Evolutionary conservation across 1,284 basidiomycete genomes (phyloP).

Genomic region (Pseudozyma tsukubaensis): DNA sequence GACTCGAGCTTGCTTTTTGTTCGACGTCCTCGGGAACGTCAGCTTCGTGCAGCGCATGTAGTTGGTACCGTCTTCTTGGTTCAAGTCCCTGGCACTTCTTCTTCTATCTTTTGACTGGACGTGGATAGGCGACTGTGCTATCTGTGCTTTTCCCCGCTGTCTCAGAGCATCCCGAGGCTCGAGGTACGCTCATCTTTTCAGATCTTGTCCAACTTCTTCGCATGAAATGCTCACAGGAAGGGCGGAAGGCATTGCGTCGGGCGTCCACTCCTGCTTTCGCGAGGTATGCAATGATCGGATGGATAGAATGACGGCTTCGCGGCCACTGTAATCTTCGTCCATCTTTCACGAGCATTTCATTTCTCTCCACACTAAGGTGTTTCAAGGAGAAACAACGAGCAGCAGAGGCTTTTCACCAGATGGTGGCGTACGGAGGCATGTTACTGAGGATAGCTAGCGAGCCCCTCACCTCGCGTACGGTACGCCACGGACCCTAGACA

Average conservation of each 20-base stretch:
- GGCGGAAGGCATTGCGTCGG: neutral
- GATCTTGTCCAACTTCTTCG: neutral
- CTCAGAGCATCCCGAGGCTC: neutral
- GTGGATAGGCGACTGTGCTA: neutral
- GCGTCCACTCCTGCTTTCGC: too few species aligned
- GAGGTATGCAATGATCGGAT: too few species aligned
- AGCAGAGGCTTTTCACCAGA: neutral
- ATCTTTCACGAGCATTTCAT: too few species aligned
- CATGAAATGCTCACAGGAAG: neutral
- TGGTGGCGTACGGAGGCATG: slow-evolving; percentile 4
- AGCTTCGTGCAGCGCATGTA: neutral
- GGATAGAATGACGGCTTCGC: too few species aligned
- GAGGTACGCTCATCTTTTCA: neutral
- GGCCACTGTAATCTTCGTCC: too few species aligned
- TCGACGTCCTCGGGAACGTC: neutral
- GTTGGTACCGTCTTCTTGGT: neutral
- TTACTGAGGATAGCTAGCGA: neutral
- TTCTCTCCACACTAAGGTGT: too few species aligned
- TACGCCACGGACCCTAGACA: too few species aligned
- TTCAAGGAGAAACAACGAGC: too few species aligned
- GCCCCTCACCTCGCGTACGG: slow-evolving; percentile 8
- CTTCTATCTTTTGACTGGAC: neutral
- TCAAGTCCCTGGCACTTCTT: too few species aligned
- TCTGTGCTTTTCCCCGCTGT: neutral
- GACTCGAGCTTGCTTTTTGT: neutral